Base-by-base conservation (phyloP, 495 filamentous ascomycete genomes). In the Terfezia boudieri region DNA sequence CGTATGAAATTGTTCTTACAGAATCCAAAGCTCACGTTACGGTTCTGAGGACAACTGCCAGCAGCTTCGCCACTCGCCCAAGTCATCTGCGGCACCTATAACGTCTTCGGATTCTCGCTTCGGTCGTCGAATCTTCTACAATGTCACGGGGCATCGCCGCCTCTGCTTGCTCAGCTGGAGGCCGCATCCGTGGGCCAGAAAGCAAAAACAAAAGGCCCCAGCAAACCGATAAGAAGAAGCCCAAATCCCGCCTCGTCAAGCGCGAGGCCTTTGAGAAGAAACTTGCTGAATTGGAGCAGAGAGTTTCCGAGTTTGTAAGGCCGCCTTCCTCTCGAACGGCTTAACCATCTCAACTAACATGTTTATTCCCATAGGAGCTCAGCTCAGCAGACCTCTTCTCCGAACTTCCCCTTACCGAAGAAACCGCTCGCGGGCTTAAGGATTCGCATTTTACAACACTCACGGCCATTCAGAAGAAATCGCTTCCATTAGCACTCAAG, bases 381-480 rank as follows among this genome's bases (percentile, higher is more conserved):
- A 76, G 75, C 55, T 60, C 67, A 2, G 60, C 68, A 52, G 67
- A 72, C 36, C 64, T 69, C 41, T 94, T 94, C 66, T 73, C 80
- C 58, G 79, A 89, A 58, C 72, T 99, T 2, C 92, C 90, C 35
- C 74, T 99, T 53, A 95, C 89, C 43, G 74, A 80, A 55, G 76
- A 83, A n/a, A 96, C 90, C 2, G 70, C 78, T 9, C 73, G 71
- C 9, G 90, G 92, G 23, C 76, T 99, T 36, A 73, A 86, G 55
- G 73, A 82, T n/a, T 84, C 82, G 8, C 86, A 94, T 64, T 99
- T 84, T 73, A 83, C 87, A 64, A 78, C 75, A 14, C 71, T 95
- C 52, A 99, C 92, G 41, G 86, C 93, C 57, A 86, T 99, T 60
- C 90, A 99, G 67, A 77, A 78, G 37, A 81, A 80, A 66, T 85